These are phyloP conservation scores for Phaseolus lunatus DNA, from an alignment of 306 rosid species.

Conservation along the genomic window DNA sequence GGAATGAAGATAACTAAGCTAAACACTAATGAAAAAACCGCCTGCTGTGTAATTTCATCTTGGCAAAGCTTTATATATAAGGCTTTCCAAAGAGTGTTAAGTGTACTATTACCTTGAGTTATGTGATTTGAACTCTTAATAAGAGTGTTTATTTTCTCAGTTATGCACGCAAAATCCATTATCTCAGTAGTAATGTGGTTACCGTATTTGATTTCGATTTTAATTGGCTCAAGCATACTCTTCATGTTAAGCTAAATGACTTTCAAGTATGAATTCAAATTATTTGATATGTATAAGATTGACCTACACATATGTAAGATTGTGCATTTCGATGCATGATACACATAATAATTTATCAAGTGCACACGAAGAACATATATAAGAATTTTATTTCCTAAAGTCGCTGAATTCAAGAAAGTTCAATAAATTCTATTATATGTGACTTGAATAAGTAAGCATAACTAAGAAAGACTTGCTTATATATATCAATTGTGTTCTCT, in stretches of 20 bases:
- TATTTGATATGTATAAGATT: not conserved
- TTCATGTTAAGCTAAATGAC: not conserved
- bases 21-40: constrained; percentile 28
- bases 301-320: no score
- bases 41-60: constrained; percentile 36
- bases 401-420: no score
- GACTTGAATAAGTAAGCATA: no score
- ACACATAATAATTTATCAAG: no score
- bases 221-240: constrained; percentile 11
- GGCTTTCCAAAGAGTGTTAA: constrained; percentile 35
- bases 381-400: no score
- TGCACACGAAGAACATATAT: no score
- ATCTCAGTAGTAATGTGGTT: not conserved
- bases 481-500: no score
- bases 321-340: no score
- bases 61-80: constrained; percentile 43
- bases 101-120: constrained; percentile 31
- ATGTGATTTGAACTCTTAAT: constrained; percentile 34
- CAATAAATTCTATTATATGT: no score
- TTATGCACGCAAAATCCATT: constrained; percentile 2
- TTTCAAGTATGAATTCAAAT: not conserved
- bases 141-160: constrained; percentile 15
- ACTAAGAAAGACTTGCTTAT: no score
- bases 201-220: no score
- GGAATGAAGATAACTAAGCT: constrained; percentile 40